Base-by-base conservation (phyloP, 345 rosid genomes). In the Iberis pinnata region DNA sequence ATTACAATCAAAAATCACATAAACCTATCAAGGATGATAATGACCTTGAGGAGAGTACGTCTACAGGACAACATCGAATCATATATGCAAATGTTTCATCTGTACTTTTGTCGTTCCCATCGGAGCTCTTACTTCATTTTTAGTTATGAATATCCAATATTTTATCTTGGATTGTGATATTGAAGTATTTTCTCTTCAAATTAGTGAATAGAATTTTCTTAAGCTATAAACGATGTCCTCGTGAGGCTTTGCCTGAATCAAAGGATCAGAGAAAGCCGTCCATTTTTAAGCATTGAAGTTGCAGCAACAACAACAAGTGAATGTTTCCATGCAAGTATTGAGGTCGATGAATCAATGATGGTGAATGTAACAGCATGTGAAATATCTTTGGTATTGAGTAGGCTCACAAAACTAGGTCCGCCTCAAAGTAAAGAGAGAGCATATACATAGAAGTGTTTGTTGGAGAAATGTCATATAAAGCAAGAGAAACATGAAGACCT, bases 401-500 rank as follows among this genome's bases (percentile, higher is more conserved):
- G 43, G 52, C 78, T 80, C 27, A 64, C 93, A 5, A 86, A 73
- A 13, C 29, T 74, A 32, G 70, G 73, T 39, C 88, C 70, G 35
- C 73, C 54, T 18, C 81, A 74, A 77, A 66, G 78, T 60, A 94
- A 77, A 73, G 78, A 83, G 31, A 75, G 97, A 73, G 97, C 97
- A 6, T 80, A 78, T 45, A 97, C 98, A 9, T 60, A 88, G 32
- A 97, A 92, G 69, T 88, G 97, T 41, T 63, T 92, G 71, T 78
- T 92, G 2, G 98, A 92, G 78, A 75, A 85, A 35, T 88, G 98
- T 33, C n/a, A n/a, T 33, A 87, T 92, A 40, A 88, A 81, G 75
- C 90, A 88, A 48, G 95, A 88, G 38, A 88, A 88, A 56, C 62
- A 76, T 9, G 87, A 88, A 10, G 98, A 92, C 54, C 95, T 92